A percentile compares a stretch with the other conserved stretches of the same genome.
These are phyloP conservation scores for Russula ochroleuca DNA, from an alignment of 768 basidiomycete genomes.

Conservation along the genomic window DNA sequence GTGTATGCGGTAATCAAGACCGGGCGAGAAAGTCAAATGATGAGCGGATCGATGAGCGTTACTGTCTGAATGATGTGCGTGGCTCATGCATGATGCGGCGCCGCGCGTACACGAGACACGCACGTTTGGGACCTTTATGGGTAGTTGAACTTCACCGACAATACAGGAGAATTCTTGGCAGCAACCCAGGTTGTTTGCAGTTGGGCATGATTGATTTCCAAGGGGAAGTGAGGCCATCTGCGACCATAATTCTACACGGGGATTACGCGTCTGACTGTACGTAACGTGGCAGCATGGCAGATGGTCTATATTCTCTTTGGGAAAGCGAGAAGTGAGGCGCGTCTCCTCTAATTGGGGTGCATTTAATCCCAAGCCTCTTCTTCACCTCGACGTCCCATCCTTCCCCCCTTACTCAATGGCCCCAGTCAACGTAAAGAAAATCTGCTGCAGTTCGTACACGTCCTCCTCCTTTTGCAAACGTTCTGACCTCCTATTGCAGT, in stretches of 20 bases:
- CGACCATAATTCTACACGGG: not conserved
- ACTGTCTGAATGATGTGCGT: too few relatives aligned
- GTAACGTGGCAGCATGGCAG: not conserved
- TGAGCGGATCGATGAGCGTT: too few relatives aligned
- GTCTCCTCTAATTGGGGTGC: too few relatives aligned
- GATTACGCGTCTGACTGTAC: too few relatives aligned
- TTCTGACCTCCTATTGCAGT: slow-evolving; percentile 42
- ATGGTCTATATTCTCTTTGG: too few relatives aligned
- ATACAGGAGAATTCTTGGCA: too few relatives aligned
- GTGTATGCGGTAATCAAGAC: too few relatives aligned
- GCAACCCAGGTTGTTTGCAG: not conserved
- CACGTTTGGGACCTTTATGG: slow-evolving; percentile 36
- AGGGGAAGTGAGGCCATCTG: not conserved
- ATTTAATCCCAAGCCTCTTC: not conserved
- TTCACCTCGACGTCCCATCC: slow-evolving; percentile 16
- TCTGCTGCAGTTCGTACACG: slow-evolving; percentile 76
- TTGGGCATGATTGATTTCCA: not conserved
- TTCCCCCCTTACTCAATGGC: slow-evolving; percentile 39
- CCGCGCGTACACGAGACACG: slow-evolving; percentile 36
- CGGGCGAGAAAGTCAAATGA: too few relatives aligned
- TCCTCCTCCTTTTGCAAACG: slow-evolving; percentile 15
- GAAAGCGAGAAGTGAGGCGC: not conserved
- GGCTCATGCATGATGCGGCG: slow-evolving; percentile 34
- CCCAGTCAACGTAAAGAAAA: slow-evolving; percentile 64
- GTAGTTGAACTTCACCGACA: slow-evolving; percentile 14